Conservation (phyloP, 805 yeast species). For the Candida germanica region DNA sequence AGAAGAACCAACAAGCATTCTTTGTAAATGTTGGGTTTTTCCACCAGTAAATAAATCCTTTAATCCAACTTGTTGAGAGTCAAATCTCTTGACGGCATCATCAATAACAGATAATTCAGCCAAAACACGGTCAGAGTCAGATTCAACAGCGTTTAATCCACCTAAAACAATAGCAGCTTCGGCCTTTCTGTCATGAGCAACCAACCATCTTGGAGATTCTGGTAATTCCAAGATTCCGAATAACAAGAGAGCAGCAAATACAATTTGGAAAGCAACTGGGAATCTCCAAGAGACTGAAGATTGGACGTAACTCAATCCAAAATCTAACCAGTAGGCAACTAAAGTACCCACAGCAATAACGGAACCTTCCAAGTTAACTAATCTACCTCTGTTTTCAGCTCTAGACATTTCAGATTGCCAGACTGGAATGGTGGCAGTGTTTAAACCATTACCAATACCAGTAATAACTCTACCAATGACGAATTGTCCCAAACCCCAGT, state of each 20-base stretch:
- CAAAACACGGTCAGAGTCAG: constrained; percentile 38
- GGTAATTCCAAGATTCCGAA: constrained; percentile 47
- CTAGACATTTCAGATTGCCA: constrained; percentile 47
- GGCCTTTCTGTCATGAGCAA: constrained; percentile 40
- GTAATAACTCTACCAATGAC: constrained; percentile 56
- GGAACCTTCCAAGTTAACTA: constrained; percentile 46
- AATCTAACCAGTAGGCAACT: constrained; percentile 63
- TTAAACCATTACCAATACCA: constrained; percentile 40
- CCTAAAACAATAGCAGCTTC: constrained; percentile 36
- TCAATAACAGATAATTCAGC: constrained; percentile 45
- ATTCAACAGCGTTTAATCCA: constrained; percentile 36
- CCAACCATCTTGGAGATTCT: constrained; percentile 73
- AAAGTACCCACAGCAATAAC: constrained; percentile 65
- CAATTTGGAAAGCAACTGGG: constrained; percentile 56
- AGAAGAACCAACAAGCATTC: constrained; percentile 60
- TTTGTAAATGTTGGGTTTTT: constrained; percentile 57
- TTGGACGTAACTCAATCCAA: constrained; percentile 63
- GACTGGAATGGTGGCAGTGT: constrained; percentile 44
- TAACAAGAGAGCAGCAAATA: constrained; percentile 49
- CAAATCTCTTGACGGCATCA: constrained; percentile 50
- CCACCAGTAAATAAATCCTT: constrained; percentile 47
- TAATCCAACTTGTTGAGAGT: constrained; percentile 43
- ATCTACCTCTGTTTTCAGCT: constrained; percentile 40
- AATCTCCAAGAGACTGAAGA: constrained; percentile 43
- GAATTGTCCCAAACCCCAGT: constrained; percentile 65